These are phyloP conservation scores for Annulohypoxylon moriforme DNA, from an alignment of 495 filamentous ascomycete species.

Conservation along the genomic window DNA sequence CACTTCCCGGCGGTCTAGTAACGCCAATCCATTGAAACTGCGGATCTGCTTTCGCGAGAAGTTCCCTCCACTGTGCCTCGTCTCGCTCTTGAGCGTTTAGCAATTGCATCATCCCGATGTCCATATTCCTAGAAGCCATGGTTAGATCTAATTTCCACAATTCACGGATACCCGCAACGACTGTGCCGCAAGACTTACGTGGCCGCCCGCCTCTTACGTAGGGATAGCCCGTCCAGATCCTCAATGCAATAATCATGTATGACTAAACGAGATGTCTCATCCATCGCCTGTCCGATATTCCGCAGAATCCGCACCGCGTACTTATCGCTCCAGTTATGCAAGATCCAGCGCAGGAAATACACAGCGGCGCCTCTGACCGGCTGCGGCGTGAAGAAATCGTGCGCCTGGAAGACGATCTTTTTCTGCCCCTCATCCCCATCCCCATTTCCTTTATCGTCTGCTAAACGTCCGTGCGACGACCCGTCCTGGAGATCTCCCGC, in stretches of 20 bases:
- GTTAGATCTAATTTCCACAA: neutral
- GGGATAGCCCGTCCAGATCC: neutral
- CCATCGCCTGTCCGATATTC: constrained; percentile 3
- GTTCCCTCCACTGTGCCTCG: neutral
- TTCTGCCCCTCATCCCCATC: neutral
- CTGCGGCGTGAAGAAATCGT: constrained; percentile 8
- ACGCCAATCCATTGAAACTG: constrained; percentile 4
- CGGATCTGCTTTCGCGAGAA: neutral
- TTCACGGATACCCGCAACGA: neutral
- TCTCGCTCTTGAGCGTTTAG: constrained; percentile 6
- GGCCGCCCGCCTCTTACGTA: neutral
- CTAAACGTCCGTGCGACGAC: neutral
- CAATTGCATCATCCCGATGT: constrained; percentile 9
- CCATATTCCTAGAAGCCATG: constrained; percentile 9
- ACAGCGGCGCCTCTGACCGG: constrained; percentile 1
- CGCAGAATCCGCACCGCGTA: neutral
- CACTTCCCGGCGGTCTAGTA: neutral
- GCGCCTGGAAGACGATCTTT: neutral
- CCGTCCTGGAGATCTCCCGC: neutral
- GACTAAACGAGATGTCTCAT: neutral
- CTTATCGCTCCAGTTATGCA: constrained; percentile 15
- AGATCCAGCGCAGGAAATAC: constrained; percentile 9
- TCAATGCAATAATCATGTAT: constrained; percentile 7
- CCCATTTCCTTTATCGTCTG: no score
- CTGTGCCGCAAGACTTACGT: neutral